Evolutionary conservation across 1,139 yeast genomes (phyloP).

Genomic region (Zygosaccharomyces sapae): DNA sequence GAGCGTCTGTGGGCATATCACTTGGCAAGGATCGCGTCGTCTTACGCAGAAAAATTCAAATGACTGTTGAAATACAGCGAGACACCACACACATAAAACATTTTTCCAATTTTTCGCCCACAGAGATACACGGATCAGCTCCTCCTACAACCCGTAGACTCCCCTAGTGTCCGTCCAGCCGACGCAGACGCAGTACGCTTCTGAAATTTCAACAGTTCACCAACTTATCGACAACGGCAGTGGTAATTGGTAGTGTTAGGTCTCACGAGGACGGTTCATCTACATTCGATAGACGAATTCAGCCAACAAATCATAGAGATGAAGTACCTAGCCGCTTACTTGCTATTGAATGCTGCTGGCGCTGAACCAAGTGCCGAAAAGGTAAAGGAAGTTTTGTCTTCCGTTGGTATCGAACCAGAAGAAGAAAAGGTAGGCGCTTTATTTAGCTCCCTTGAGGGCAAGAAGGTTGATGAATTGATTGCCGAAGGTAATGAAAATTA

Average conservation of each 20-base stretch:
- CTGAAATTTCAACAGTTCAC: background rate
- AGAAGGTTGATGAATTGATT: slow-evolving; percentile 67
- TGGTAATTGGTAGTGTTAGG: background rate
- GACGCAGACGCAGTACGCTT: background rate
- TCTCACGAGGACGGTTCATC: background rate
- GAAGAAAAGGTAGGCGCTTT: slow-evolving; percentile 64
- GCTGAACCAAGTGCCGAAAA: slow-evolving; percentile 73
- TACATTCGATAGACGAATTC: background rate
- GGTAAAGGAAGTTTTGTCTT: slow-evolving; percentile 64
- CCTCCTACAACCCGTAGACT: background rate
- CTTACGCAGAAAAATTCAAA: too few species aligned
- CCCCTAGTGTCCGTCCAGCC: background rate
- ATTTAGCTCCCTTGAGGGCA: slow-evolving; percentile 72
- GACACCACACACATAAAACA: too few species aligned
- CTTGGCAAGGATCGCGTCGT: too few species aligned
- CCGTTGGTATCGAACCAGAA: slow-evolving; percentile 78
- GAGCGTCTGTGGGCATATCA: too few species aligned
- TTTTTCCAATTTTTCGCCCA: too few species aligned
- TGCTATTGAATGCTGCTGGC: slow-evolving; percentile 83
- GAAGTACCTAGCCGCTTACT: slow-evolving; percentile 91
- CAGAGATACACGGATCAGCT: too few species aligned
- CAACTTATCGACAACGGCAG: background rate
- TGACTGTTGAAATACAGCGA: too few species aligned
- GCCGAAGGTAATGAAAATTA: slow-evolving; percentile 77
- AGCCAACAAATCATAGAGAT: slow-evolving; percentile 34